A percentile compares a stretch with the other conserved stretches of the same genome.
Conservation (phyloP, 2,329 filamentous ascomycete species). For the Sporothrix variecibatus region DNA sequence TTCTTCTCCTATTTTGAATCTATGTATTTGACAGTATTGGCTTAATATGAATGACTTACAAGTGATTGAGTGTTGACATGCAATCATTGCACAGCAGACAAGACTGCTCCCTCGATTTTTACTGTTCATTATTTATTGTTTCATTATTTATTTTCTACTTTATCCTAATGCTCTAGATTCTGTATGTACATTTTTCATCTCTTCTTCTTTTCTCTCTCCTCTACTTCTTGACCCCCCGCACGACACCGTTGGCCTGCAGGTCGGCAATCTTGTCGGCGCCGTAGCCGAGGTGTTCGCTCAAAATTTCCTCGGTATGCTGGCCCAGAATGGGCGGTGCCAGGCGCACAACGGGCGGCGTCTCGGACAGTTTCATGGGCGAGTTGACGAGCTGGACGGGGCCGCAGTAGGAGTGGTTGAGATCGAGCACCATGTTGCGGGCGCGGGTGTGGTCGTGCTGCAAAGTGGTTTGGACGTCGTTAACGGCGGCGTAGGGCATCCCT, state of each 20-base stretch:
- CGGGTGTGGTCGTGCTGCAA: constrained; percentile 81
- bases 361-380: constrained; percentile 91
- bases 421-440: constrained; percentile 86
- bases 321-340: constrained; percentile 81
- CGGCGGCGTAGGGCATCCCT: constrained; percentile 87
- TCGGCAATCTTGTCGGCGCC: constrained; percentile 46
- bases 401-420: constrained; percentile 80
- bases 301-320: constrained; percentile 80
- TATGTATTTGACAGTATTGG: too few species aligned
- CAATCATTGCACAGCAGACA: too few species aligned
- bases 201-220: neutral
- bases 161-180: neutral
- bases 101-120: too few species aligned
- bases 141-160: neutral
- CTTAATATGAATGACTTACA: too few species aligned
- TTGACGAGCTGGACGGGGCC: constrained; percentile 89
- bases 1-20: too few species aligned
- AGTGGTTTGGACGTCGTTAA: constrained; percentile 88
- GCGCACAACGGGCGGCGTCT: constrained; percentile 74
- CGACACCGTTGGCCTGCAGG: neutral
- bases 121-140: neutral
- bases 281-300: constrained; percentile 65
- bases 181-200: neutral
- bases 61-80: too few species aligned
- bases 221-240: constrained; percentile 3